Conservation (phyloP, 2,329 filamentous ascomycete genomes). For the Cladosporium oxysporum region DNA sequence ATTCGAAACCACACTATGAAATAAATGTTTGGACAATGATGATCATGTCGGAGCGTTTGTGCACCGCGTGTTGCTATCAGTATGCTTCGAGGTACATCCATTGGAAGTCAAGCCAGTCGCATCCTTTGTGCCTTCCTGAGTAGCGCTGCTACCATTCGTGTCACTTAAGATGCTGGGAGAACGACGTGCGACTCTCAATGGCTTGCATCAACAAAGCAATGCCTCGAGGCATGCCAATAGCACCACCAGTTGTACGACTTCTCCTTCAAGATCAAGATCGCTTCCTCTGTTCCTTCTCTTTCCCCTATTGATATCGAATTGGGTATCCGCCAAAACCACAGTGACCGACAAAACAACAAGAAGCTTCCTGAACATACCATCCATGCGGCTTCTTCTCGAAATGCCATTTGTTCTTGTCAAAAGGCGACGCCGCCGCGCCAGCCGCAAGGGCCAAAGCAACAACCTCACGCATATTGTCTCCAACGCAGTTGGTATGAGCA, state of each 20-base stretch:
- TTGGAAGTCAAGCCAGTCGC: not conserved
- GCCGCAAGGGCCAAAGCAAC: slow-evolving; percentile 7
- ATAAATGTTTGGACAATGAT: not conserved
- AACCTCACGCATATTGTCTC: not conserved
- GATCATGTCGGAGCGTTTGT: not conserved
- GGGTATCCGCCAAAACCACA: not conserved
- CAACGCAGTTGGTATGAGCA: not conserved
- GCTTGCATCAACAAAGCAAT: too few relatives aligned
- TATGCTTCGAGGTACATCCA: too few relatives aligned
- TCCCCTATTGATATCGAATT: not conserved
- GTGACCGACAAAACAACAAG: not conserved
- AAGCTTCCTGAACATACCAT: slow-evolving; percentile 7
- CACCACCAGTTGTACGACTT: too few relatives aligned
- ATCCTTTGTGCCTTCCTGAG: not conserved
- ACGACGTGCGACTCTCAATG: too few relatives aligned
- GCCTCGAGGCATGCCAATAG: too few relatives aligned
- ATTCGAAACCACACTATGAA: not conserved
- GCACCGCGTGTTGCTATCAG: not conserved
- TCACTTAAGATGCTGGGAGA: too few relatives aligned
- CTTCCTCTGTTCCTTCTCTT: not conserved
- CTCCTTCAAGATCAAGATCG: not conserved
- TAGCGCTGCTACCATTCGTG: too few relatives aligned
- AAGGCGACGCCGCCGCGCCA: slow-evolving; percentile 11
- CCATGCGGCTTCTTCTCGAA: slow-evolving; percentile 15
- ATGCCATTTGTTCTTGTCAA: slow-evolving; percentile 18